A percentile compares a stretch with the other conserved stretches of the same genome.
Evolutionary conservation across 2,329 filamentous ascomycete genomes (phyloP).

Genomic region (Scleromitrula shiraiana): DNA sequence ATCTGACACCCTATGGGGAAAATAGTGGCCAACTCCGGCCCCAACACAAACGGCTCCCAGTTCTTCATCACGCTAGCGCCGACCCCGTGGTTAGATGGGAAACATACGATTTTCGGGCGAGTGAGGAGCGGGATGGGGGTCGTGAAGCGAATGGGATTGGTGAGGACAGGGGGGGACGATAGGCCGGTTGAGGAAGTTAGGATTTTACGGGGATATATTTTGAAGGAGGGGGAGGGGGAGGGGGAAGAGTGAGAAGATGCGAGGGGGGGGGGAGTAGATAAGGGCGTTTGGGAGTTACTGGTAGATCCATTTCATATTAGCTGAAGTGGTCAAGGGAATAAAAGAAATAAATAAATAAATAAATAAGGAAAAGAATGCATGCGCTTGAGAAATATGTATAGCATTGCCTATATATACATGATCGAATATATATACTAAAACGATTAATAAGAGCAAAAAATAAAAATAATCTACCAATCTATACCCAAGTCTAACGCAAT

Average conservation of each 20-base stretch:
- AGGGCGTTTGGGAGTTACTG: neutral
- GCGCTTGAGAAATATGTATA: no score
- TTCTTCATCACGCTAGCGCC: constrained; percentile 95
- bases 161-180: constrained; percentile 77
- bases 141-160: constrained; percentile 81
- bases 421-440: no score
- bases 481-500: no score
- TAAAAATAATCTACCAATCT: no score
- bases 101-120: constrained; percentile 92
- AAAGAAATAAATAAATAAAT: no score
- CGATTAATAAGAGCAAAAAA: no score
- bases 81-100: constrained; percentile 92
- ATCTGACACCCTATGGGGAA: no score
- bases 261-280: neutral
- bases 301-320: no score
- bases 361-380: no score
- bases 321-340: no score
- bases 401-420: no score
- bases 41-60: constrained; percentile 88
- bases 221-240: constrained; percentile 45
- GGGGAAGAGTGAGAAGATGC: neutral
- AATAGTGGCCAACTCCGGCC: constrained; percentile 95
- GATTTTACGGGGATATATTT: constrained; percentile 64
- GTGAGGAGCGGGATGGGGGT: constrained; percentile 76
- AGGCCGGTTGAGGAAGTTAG: constrained; percentile 73